phyloP scores from a whole-genome alignment of 345 rosid genomes.

The Jatropha curcas region DNA sequence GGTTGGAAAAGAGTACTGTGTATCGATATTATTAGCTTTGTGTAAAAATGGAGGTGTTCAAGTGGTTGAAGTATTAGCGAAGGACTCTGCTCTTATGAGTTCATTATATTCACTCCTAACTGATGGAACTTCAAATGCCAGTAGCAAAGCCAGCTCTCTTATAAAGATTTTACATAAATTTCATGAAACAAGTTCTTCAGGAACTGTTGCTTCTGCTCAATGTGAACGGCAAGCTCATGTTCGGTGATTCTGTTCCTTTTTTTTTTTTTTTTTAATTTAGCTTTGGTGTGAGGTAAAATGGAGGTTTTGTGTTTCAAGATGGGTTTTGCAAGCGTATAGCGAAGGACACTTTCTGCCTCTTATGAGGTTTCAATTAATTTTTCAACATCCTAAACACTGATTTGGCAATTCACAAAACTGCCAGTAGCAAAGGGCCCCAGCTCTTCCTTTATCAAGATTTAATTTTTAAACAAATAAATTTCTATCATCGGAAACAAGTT shows the following conservation, averaged over 20 bases:
- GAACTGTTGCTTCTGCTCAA: conserved; percentile 16
- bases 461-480: too few relatives aligned
- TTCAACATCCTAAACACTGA: too few relatives aligned
- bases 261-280: too few relatives aligned
- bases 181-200: conserved; percentile 35
- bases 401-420: too few relatives aligned
- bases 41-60: conserved; percentile 54
- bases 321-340: too few relatives aligned
- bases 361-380: too few relatives aligned
- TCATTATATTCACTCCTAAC: conserved; percentile 43
- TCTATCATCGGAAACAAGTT: too few relatives aligned
- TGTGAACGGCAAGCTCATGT: conserved; percentile 29
- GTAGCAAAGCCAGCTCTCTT: conserved; percentile 47
- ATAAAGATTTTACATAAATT: conserved; percentile 47
- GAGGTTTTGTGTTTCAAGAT: too few relatives aligned
- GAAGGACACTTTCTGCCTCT: too few relatives aligned
- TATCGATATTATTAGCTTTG: conserved; percentile 46
- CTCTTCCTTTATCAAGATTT: too few relatives aligned
- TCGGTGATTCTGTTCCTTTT: conserved; percentile 14
- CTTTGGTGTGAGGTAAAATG: too few relatives aligned
- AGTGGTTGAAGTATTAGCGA: conserved; percentile 39
- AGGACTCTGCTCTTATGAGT: conserved; percentile 39
- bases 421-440: too few relatives aligned
- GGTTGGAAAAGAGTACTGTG: conserved; percentile 58
- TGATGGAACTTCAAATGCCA: conserved; percentile 44